Evolutionary conservation across 495 filamentous ascomycete genomes (phyloP).

Genomic region (Podospora australis): DNA sequence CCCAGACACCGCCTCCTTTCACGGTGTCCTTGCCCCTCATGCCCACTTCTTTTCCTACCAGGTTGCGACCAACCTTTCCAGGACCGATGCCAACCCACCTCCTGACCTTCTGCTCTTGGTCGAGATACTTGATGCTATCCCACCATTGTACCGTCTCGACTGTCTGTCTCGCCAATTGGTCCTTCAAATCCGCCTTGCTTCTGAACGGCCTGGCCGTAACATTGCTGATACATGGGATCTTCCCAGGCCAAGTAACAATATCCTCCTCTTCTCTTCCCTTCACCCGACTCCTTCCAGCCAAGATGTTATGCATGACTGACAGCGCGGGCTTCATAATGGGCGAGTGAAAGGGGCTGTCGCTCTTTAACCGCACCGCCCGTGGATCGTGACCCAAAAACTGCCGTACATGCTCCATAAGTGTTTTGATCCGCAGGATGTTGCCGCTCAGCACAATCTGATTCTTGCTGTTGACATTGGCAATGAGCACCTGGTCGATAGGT

Average conservation of each 20-base stretch:
- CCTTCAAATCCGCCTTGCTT: conserved; percentile 63
- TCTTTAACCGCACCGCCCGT: conserved; percentile 77
- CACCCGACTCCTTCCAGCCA: conserved; percentile 47
- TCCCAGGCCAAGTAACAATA: conserved; percentile 63
- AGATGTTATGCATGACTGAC: conserved; percentile 57
- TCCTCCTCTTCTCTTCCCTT: conserved; percentile 40
- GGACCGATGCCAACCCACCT: conserved; percentile 93
- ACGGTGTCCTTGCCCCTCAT: conserved; percentile 68
- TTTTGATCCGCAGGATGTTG: conserved; percentile 75
- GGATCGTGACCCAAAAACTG: conserved; percentile 94
- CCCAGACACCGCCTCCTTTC: conserved; percentile 89
- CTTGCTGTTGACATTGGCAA: conserved; percentile 92
- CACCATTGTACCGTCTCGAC: conserved; percentile 92
- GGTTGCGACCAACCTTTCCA: conserved; percentile 86
- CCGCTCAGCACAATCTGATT: conserved; percentile 95
- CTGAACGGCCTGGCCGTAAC: conserved; percentile 73
- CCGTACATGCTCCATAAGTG: conserved; percentile 78
- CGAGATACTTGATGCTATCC: conserved; percentile 83
- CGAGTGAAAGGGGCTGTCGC: conserved; percentile 88
- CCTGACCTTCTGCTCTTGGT: conserved; percentile 75
- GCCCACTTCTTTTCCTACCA: conserved; percentile 93
- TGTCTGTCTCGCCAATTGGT: conserved; percentile 67
- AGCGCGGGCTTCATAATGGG: conserved; percentile 86
- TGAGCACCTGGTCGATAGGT: conserved; percentile 76
- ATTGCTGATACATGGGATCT: conserved; percentile 77